A percentile compares a stretch with the other conserved stretches of the same genome.
phyloP scores from a whole-genome alignment of 495 filamentous ascomycete species.

The Penicillium parvum region DNA sequence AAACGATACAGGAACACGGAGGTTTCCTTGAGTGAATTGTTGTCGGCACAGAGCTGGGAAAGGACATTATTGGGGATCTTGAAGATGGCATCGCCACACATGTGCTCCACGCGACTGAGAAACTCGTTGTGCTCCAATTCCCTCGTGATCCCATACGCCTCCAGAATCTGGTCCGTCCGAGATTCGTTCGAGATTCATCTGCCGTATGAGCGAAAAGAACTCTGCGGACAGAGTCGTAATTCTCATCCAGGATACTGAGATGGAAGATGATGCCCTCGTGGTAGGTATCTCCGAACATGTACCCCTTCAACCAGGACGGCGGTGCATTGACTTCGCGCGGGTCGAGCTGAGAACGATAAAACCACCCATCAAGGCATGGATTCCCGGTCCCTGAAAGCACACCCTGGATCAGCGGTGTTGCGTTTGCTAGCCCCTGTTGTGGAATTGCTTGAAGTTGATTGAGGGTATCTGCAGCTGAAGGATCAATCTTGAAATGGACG shows the following conservation, averaged over 20 bases:
- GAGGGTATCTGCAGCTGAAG: slow-evolving; percentile 5
- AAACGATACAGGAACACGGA: slow-evolving; percentile 22
- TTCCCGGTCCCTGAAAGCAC: slow-evolving; percentile 24
- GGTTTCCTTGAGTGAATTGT: background rate
- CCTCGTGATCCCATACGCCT: slow-evolving; percentile 14
- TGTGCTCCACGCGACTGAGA: slow-evolving; percentile 22
- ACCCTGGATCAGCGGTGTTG: slow-evolving; percentile 24
- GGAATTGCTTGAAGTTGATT: slow-evolving; percentile 21
- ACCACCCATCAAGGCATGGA: slow-evolving; percentile 30
- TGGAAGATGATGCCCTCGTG: slow-evolving; percentile 35
- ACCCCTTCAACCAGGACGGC: slow-evolving; percentile 23
- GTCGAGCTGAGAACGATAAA: slow-evolving; percentile 15
- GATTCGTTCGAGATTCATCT: slow-evolving; percentile 10
- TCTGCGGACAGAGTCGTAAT: slow-evolving; percentile 14
- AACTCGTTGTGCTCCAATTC: slow-evolving; percentile 8
- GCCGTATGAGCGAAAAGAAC: too few relatives aligned
- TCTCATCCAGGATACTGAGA: slow-evolving; percentile 21
- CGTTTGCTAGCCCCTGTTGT: slow-evolving; percentile 27
- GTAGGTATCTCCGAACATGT: slow-evolving; percentile 30
- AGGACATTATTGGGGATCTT: slow-evolving; percentile 26
- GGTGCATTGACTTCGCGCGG: slow-evolving; percentile 17
- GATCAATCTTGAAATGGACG: slow-evolving; percentile 21
- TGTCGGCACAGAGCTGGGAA: background rate
- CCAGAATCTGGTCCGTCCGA: slow-evolving; percentile 18
- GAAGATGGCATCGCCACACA: slow-evolving; percentile 31